Evolutionary conservation across 352 stramenopile species (phyloP).

Genomic region (Blastocystis sp.): DNA sequence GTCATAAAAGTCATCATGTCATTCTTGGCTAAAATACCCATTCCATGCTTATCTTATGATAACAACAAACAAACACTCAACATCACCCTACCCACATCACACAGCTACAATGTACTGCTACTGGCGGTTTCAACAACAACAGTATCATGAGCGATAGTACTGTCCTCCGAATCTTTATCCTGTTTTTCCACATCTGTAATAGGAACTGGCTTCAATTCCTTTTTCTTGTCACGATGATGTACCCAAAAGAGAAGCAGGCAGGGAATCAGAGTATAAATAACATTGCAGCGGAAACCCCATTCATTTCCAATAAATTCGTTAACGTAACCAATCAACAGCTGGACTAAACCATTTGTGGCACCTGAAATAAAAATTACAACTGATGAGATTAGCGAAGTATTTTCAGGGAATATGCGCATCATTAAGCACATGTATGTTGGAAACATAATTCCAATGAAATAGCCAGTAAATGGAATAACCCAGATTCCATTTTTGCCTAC

Average conservation of each 20-base stretch:
- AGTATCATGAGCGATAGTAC: not conserved
- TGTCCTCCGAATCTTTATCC: not conserved
- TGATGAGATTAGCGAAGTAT: not conserved
- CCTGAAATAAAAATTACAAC: constrained; percentile 42
- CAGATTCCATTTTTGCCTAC: not conserved
- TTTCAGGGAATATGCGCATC: constrained; percentile 32
- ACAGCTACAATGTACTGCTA: not conserved
- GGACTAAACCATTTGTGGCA: constrained; percentile 40
- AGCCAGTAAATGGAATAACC: constrained; percentile 53
- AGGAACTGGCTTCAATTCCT: not conserved
- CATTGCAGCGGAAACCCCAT: constrained; percentile 42
- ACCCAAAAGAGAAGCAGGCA: constrained; percentile 12
- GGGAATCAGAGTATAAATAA: constrained; percentile 45
- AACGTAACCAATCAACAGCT: constrained; percentile 28
- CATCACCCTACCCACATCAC: not conserved
- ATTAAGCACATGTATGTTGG: constrained; percentile 43
- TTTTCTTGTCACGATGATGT: not conserved
- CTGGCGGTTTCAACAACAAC: too few species aligned
- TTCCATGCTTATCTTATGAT: too few species aligned
- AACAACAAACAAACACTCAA: not conserved
- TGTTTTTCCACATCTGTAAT: not conserved
- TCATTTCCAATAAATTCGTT: constrained; percentile 48
- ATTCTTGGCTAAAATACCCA: too few species aligned
- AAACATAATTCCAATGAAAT: constrained; percentile 53
- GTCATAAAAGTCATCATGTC: too few species aligned